Evolutionary conservation across 192 early-diverging fungal genomes (phyloP).

Genomic region (Kickxella alabastrina): DNA sequence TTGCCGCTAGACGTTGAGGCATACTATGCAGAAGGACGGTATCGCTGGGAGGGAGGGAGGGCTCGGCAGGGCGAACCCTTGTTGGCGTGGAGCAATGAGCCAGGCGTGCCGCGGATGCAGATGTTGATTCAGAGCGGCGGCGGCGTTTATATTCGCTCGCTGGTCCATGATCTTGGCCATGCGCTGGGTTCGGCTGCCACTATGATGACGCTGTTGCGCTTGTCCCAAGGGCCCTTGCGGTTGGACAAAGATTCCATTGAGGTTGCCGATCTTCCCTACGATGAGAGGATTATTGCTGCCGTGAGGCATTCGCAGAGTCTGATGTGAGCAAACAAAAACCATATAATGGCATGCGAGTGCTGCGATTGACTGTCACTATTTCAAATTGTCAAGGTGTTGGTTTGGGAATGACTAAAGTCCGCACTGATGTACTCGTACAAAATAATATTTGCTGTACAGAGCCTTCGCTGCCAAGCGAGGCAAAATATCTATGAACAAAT

Average conservation of each 20-base stretch:
- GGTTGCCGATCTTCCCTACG: conserved; percentile 37
- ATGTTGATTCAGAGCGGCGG: conserved; percentile 61
- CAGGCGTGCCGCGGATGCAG: conserved; percentile 48
- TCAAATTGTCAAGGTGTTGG: too few species aligned
- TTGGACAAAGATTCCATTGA: conserved; percentile 49
- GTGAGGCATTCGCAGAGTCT: conserved; percentile 17
- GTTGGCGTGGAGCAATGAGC: conserved; percentile 19
- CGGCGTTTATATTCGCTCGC: conserved; percentile 69
- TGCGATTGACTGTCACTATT: too few species aligned
- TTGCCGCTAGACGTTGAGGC: conserved; percentile 11
- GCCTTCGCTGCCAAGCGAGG: too few species aligned
- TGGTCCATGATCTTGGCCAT: conserved; percentile 65
- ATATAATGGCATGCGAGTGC: too few species aligned
- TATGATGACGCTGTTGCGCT: conserved; percentile 60
- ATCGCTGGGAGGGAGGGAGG: conserved; percentile 8
- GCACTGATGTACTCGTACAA: too few species aligned
- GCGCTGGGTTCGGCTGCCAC: conserved; percentile 55
- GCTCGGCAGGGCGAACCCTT: conserved; percentile 13
- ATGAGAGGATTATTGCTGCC: conserved; percentile 17
- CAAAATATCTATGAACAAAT: too few species aligned
- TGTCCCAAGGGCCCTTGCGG: conserved; percentile 55
- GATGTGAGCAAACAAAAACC: background rate
- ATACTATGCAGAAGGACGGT: conserved; percentile 19
- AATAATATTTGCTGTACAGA: too few species aligned
- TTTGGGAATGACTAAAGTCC: too few species aligned